Conservation (phyloP, 441 rosid genomes). For the Francoa sonchifolia region DNA sequence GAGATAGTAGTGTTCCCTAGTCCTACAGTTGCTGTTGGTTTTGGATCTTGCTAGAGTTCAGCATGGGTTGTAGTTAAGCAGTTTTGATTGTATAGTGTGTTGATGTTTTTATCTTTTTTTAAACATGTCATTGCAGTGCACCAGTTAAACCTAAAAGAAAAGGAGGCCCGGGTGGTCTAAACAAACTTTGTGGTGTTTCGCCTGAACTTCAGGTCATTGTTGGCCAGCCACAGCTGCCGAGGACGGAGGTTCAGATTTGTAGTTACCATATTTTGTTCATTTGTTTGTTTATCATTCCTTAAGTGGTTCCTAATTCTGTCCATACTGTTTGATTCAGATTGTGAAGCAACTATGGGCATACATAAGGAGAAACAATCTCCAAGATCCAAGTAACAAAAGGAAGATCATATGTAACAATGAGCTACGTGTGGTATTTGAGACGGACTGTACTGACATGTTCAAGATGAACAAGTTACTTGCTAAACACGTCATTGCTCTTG, state of each 20-base stretch:
- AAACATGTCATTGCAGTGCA: slow-evolving; percentile 43
- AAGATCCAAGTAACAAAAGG: slow-evolving; percentile 95
- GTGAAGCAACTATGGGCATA: slow-evolving; percentile 97
- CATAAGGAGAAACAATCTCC: slow-evolving; percentile 90
- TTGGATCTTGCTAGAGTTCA: too few relatives aligned
- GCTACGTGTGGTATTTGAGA: slow-evolving; percentile 77
- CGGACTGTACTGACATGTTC: slow-evolving; percentile 97
- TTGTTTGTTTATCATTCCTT: background rate
- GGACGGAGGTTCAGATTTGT: slow-evolving; percentile 55
- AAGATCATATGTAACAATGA: slow-evolving; percentile 91
- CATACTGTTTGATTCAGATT: slow-evolving; percentile 35
- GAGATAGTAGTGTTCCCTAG: too few relatives aligned
- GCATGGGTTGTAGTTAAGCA: too few relatives aligned
- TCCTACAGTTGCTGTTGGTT: too few relatives aligned
- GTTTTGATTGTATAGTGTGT: too few relatives aligned
- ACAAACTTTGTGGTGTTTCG: slow-evolving; percentile 87
- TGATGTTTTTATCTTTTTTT: slow-evolving; percentile 1
- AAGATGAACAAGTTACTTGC: slow-evolving; percentile 90
- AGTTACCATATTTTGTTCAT: background rate
- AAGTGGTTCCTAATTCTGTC: too few relatives aligned
- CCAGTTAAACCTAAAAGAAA: slow-evolving; percentile 65
- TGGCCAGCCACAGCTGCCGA: slow-evolving; percentile 85
- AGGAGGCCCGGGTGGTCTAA: slow-evolving; percentile 86
- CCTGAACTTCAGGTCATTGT: slow-evolving; percentile 81
- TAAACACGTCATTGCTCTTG: slow-evolving; percentile 79